Evolutionary conservation across 1,139 yeast species (phyloP).

Genomic region (Sugiyamaella paludigena): DNA sequence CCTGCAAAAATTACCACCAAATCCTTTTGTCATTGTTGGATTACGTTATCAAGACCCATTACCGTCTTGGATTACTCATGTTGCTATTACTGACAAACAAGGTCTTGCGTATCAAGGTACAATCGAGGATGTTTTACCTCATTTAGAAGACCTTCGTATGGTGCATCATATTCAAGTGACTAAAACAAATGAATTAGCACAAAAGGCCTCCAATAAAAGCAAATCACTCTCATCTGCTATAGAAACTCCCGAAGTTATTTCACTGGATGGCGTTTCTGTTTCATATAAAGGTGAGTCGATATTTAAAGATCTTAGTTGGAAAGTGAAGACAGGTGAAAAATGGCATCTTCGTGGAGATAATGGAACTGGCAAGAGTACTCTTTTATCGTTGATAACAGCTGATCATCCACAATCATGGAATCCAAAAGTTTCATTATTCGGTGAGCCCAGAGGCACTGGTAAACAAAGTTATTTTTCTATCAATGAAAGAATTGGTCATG

Average conservation of each 20-base stretch:
- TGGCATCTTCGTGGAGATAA: slow-evolving; percentile 91
- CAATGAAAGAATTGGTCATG: slow-evolving; percentile 75
- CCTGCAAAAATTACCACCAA: slow-evolving; percentile 40
- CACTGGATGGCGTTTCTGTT: slow-evolving; percentile 63
- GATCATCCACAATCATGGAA: slow-evolving; percentile 98
- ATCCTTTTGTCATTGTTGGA: slow-evolving; percentile 61
- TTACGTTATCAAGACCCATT: slow-evolving; percentile 69
- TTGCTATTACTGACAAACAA: slow-evolving; percentile 56
- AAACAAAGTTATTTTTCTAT: slow-evolving; percentile 73
- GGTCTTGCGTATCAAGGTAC: slow-evolving; percentile 56
- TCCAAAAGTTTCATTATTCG: slow-evolving; percentile 61
- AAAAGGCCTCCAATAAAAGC: not conserved
- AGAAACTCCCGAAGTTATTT: slow-evolving; percentile 45
- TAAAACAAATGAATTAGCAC: slow-evolving; percentile 5
- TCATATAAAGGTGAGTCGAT: slow-evolving; percentile 62
- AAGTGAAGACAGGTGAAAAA: slow-evolving; percentile 64
- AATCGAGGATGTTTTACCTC: slow-evolving; percentile 35
- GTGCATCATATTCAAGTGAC: slow-evolving; percentile 11
- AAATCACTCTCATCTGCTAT: slow-evolving; percentile 5
- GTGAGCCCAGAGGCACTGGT: slow-evolving; percentile 70
- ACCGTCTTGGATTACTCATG: slow-evolving; percentile 76
- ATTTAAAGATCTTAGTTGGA: slow-evolving; percentile 62
- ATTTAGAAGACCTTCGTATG: slow-evolving; percentile 35
- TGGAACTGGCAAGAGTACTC: slow-evolving; percentile 91
- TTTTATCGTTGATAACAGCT: slow-evolving; percentile 78